A percentile compares a stretch with the other conserved stretches of the same genome.
Conservation (phyloP, 768 basidiomycete species). For the Xerocomellus dryophilus region DNA sequence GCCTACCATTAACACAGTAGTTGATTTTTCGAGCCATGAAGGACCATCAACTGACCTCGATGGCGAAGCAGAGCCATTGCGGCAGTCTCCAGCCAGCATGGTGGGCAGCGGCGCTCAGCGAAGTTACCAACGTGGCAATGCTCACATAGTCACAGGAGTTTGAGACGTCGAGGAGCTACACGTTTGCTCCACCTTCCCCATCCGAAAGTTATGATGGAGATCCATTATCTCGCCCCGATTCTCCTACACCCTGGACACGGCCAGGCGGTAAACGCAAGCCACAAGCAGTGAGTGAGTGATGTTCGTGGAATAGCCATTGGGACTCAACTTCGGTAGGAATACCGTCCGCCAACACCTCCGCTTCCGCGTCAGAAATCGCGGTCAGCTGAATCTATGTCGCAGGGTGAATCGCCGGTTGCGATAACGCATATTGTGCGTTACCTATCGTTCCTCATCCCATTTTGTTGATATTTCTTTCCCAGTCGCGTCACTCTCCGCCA, state of each 20-base stretch:
- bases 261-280: conserved; percentile 24
- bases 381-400: conserved; percentile 29
- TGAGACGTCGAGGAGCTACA: conserved; percentile 27
- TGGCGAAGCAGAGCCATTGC: conserved; percentile 27
- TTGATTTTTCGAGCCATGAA: conserved; percentile 29
- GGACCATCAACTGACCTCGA: conserved; percentile 24
- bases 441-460: conserved; percentile 2
- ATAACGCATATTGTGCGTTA: conserved; percentile 26
- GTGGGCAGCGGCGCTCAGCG: conserved; percentile 31
- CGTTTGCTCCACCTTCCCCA: conserved; percentile 34
- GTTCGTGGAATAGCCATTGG: background rate
- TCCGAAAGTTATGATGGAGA: conserved; percentile 34
- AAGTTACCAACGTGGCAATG: conserved; percentile 22
- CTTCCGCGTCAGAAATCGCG: conserved; percentile 40
- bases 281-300: conserved; percentile 24
- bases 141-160: conserved; percentile 32
- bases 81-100: conserved; percentile 34
- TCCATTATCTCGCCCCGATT: conserved; percentile 34
- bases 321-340: conserved; percentile 36
- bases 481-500: conserved; percentile 29
- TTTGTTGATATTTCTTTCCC: background rate
- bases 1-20: conserved; percentile 33
- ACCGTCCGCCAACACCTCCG: conserved; percentile 60
- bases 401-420: conserved; percentile 31
- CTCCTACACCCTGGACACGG: conserved; percentile 36